Percentiles rank a stretch among this genome's conserved stretches.
phyloP scores from a whole-genome alignment of 2,329 filamentous ascomycete genomes.

The Juglanconis sp. region DNA sequence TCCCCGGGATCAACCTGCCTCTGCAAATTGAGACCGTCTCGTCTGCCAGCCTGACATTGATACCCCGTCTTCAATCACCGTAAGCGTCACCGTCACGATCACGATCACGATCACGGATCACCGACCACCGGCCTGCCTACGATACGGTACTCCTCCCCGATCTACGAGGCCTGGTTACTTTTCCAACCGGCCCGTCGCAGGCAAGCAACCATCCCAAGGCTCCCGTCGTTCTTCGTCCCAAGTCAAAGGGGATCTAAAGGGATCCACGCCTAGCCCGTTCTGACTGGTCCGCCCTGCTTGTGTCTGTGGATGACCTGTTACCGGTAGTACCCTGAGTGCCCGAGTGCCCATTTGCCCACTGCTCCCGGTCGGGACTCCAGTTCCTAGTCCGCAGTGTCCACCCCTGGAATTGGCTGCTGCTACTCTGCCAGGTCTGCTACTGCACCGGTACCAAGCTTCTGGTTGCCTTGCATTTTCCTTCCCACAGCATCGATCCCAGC shows the following conservation, averaged over 20 bases:
- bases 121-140: neutral
- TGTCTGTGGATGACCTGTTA: neutral
- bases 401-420: conserved; percentile 16
- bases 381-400: neutral
- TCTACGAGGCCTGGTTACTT: neutral
- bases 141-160: neutral
- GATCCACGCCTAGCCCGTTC: conserved; percentile 11
- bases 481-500: conserved; percentile 17
- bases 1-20: conserved; percentile 12
- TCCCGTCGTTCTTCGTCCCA: neutral
- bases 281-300: conserved; percentile 14
- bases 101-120: too few relatives aligned
- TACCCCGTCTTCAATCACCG: neutral
- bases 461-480: conserved; percentile 12
- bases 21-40: conserved; percentile 12
- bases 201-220: neutral
- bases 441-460: conserved; percentile 3
- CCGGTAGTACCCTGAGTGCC: conserved; percentile 10
- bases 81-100: too few relatives aligned
- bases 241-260: neutral
- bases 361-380: neutral
- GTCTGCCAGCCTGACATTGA: neutral
- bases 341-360: neutral
- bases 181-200: neutral
- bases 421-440: neutral